These are phyloP conservation scores for Favolaschia claudopus DNA, from an alignment of 768 basidiomycete species.

Conservation along the genomic window DNA sequence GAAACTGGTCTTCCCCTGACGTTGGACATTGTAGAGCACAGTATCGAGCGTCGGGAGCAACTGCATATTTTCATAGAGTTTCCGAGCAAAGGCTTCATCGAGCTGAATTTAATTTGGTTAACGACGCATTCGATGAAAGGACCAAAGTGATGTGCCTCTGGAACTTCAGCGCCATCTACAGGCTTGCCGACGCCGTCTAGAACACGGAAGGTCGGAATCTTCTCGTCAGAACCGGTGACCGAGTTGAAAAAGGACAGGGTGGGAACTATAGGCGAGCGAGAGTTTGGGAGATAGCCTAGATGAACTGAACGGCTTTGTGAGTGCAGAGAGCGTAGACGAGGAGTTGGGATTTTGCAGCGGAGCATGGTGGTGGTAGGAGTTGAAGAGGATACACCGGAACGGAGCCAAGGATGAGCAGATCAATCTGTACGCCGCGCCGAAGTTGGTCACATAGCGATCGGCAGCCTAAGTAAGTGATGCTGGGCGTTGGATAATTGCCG, in stretches of 20 bases:
- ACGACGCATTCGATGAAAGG: background rate
- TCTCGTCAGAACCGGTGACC: slow-evolving; percentile 62
- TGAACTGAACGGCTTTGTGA: slow-evolving; percentile 14
- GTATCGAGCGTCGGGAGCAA: slow-evolving; percentile 86
- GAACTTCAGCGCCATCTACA: slow-evolving; percentile 75
- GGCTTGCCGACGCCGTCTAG: slow-evolving; percentile 82
- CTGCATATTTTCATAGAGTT: slow-evolving; percentile 82
- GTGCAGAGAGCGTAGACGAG: slow-evolving; percentile 8
- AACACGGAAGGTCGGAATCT: slow-evolving; percentile 88
- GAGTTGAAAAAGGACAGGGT: slow-evolving; percentile 84
- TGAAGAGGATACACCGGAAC: background rate
- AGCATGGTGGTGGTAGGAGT: slow-evolving; percentile 5
- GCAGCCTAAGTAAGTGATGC: no score
- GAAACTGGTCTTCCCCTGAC: slow-evolving; percentile 93
- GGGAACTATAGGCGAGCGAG: slow-evolving; percentile 69
- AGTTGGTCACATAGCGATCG: no score
- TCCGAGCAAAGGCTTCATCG: slow-evolving; percentile 70
- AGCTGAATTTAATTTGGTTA: slow-evolving; percentile 51
- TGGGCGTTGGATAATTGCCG: no score
- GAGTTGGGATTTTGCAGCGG: background rate
- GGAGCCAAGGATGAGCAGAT: background rate
- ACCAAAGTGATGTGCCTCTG: slow-evolving; percentile 60
- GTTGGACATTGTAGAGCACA: slow-evolving; percentile 89
- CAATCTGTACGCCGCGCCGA: background rate
- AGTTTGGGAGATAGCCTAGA: slow-evolving; percentile 46